A percentile compares a stretch with the other conserved stretches of the same genome.
phyloP scores from a whole-genome alignment of 768 basidiomycete species.

The Rhizopogon vulgaris region DNA sequence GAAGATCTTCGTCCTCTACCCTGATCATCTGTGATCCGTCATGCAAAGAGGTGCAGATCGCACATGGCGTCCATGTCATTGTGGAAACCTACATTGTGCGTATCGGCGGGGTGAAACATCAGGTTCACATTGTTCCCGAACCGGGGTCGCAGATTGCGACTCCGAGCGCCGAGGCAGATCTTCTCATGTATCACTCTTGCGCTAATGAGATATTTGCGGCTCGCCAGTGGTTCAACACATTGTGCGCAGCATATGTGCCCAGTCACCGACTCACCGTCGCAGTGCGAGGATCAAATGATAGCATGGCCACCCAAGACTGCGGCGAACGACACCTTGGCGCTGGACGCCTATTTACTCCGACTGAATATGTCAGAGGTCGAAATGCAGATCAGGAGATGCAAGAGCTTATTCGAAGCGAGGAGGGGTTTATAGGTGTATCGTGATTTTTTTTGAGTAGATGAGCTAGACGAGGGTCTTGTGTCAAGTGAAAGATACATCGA shows the following conservation, averaged over 20 bases:
- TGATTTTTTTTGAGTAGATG: too few relatives aligned
- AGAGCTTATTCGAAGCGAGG: too few relatives aligned
- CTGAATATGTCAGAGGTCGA: too few relatives aligned
- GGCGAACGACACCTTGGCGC: too few relatives aligned
- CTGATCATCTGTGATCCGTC: constrained; percentile 1
- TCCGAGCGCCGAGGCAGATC: background rate
- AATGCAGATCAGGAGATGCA: too few relatives aligned
- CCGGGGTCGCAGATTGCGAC: background rate
- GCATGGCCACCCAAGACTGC: constrained; percentile 5
- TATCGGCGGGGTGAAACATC: background rate
- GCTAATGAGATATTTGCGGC: background rate
- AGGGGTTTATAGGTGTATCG: too few relatives aligned
- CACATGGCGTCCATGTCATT: too few relatives aligned
- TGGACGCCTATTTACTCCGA: too few relatives aligned
- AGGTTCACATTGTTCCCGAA: background rate
- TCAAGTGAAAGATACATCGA: too few relatives aligned
- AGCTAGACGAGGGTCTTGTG: too few relatives aligned
- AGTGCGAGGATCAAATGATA: constrained; percentile 7
- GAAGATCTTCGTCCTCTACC: background rate
- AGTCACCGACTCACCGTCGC: constrained; percentile 15
- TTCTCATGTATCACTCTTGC: background rate
- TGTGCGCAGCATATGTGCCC: constrained; percentile 11
- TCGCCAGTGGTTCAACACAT: background rate
- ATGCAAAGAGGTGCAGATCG: background rate
- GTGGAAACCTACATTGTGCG: background rate